Conservation (phyloP, 2,329 filamentous ascomycete species). For the Stemphylium lycopersici region DNA sequence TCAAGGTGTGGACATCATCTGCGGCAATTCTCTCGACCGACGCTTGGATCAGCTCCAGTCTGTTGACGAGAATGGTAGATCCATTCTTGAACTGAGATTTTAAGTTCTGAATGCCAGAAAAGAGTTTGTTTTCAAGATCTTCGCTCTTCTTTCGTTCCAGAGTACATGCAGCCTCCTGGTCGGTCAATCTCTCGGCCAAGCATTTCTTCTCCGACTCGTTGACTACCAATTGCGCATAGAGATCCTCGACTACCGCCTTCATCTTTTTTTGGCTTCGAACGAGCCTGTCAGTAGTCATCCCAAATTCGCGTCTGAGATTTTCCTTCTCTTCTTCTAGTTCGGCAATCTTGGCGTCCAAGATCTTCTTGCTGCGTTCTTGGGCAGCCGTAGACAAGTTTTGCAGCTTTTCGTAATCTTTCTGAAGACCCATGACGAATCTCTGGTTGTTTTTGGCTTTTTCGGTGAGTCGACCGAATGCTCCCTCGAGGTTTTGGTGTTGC, state of each 20-base stretch:
- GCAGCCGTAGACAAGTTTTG: constrained; percentile 12
- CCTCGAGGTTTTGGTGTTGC: constrained; percentile 6
- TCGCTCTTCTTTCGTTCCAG: constrained; percentile 30
- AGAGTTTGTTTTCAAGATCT: constrained; percentile 29
- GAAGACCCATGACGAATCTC: constrained; percentile 36
- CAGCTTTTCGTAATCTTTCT: constrained; percentile 34
- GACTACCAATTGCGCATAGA: constrained; percentile 14
- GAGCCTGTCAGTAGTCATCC: constrained; percentile 15
- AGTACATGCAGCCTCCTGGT: constrained; percentile 17
- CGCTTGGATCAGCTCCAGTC: constrained; percentile 18
- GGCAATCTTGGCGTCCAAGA: constrained; percentile 21
- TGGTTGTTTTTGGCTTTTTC: constrained; percentile 27
- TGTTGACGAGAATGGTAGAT: constrained; percentile 18
- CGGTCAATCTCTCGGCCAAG: constrained; percentile 19
- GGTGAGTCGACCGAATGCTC: constrained; percentile 9
- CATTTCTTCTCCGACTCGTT: constrained; percentile 19
- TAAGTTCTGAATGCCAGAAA: constrained; percentile 21
- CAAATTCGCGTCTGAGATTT: constrained; percentile 19
- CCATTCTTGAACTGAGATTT: constrained; percentile 21
- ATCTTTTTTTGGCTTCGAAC: constrained; percentile 18
- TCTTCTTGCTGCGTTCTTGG: constrained; percentile 20
- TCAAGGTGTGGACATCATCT: not conserved
- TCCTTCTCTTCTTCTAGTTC: constrained; percentile 32
- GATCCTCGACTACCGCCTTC: constrained; percentile 24
- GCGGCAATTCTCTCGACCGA: constrained; percentile 11